phyloP scores from a whole-genome alignment of 768 basidiomycete genomes.

The Lactifluus volemus region DNA sequence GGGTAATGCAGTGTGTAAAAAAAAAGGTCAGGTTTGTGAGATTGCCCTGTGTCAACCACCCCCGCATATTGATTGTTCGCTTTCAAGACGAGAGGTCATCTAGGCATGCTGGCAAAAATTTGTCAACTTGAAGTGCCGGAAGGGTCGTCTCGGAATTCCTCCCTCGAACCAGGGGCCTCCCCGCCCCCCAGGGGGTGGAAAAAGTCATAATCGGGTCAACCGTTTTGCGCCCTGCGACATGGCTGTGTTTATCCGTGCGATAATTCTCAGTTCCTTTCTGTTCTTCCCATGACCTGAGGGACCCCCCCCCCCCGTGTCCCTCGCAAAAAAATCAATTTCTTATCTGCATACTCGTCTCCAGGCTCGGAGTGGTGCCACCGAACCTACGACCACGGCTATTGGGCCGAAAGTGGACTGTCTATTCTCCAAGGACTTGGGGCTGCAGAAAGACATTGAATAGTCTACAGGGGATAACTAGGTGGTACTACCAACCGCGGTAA shows the following conservation, averaged over 20 bases:
- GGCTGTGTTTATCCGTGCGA: no score
- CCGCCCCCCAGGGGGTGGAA: neutral
- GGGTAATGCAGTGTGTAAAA: no score
- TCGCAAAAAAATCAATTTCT: neutral
- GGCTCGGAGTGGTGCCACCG: neutral
- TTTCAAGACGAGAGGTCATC: neutral
- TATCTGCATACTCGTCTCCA: neutral
- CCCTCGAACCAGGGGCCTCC: no score
- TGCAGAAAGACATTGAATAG: neutral
- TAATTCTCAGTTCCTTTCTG: neutral
- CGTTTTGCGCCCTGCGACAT: neutral
- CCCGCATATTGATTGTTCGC: neutral
- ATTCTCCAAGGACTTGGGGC: neutral
- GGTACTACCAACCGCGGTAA: neutral
- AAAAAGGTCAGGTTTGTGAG: no score
- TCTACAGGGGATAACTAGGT: neutral
- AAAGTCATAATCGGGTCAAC: neutral
- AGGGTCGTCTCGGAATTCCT: no score
- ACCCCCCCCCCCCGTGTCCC: conserved; percentile 6
- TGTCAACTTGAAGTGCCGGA: neutral
- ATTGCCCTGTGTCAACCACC: no score
- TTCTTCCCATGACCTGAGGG: neutral
- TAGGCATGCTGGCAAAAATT: neutral
- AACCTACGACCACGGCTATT: neutral
- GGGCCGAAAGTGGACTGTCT: neutral